A percentile compares a stretch with the other conserved stretches of the same genome.
These are phyloP conservation scores for Scleromitrula shiraiana DNA, from an alignment of 2,329 filamentous ascomycete species.

Conservation along the genomic window DNA sequence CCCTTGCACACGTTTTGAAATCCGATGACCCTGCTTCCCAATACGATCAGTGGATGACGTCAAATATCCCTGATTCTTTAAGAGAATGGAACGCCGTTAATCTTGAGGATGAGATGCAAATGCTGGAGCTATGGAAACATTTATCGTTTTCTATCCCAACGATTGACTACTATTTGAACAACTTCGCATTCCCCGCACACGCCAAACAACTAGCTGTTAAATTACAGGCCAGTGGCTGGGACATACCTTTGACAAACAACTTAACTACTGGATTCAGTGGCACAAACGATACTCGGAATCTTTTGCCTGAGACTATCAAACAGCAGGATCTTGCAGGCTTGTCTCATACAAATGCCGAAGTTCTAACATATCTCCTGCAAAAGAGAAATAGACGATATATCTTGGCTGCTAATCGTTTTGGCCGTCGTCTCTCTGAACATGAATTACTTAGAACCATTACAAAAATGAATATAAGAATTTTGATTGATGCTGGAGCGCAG, in stretches of 20 bases:
- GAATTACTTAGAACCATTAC: constrained; percentile 38
- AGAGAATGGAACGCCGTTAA: constrained; percentile 50
- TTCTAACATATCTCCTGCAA: constrained; percentile 50
- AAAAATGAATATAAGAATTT: constrained; percentile 36
- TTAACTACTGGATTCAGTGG: constrained; percentile 63
- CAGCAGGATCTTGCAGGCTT: constrained; percentile 52
- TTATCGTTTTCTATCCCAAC: constrained; percentile 42
- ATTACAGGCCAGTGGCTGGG: constrained; percentile 59
- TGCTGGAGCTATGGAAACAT: constrained; percentile 41
- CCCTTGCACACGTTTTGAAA: constrained; percentile 44
- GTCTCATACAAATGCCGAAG: constrained; percentile 54
- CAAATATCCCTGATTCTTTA: constrained; percentile 39
- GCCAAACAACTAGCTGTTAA: constrained; percentile 58
- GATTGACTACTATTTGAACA: constrained; percentile 54
- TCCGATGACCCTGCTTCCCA: constrained; percentile 45
- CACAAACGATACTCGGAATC: constrained; percentile 55
- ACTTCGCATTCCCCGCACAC: constrained; percentile 56
- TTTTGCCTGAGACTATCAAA: constrained; percentile 53
- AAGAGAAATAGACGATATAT: constrained; percentile 42
- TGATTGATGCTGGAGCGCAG: constrained; percentile 58
- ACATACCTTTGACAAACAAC: constrained; percentile 45
- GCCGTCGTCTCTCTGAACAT: constrained; percentile 37
- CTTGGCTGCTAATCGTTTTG: constrained; percentile 35
- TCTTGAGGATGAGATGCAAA: constrained; percentile 45
- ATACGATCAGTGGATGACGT: constrained; percentile 44